Base-by-base conservation (phyloP, 495 filamentous ascomycete genomes). In the Xylaria nigripes region DNA sequence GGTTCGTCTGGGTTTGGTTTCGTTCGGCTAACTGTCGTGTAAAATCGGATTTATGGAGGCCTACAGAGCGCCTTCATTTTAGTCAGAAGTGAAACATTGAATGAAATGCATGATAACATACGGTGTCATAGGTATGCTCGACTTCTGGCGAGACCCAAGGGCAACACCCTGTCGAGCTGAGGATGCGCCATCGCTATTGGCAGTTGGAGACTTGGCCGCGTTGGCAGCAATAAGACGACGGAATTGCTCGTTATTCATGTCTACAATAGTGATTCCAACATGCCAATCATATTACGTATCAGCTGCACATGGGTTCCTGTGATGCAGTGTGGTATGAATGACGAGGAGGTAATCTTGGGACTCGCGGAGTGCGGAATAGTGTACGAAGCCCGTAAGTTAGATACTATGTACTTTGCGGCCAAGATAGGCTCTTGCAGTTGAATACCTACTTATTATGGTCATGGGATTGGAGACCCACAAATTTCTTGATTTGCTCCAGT, bases 161-260 rank as follows among this genome's bases (percentile, higher is more conserved):
- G 76, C 66, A 22, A 63, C 67, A 27, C 59, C 59, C 19, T 49
- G 68, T 24, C 55, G 66, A 45, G 62, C 61, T 58, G 51, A 63
- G 5, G 73, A 69, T 51, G 56, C 61, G 49, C 70, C 76, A 69
- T 72, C 67, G 54, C 60, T 65, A 59, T 50, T 56, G 47, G 42
- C 54, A 50, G 36, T 67, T 48, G 60, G 38, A 25, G 53, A 62
- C 61, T 74, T 78, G 40, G 64, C 58, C 8, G 68, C 53, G 32
- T 72, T 74, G 19, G 70, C 78, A 38, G 82, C 72, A 8, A 98
- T 65, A n/a, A 98, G 81, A 50, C 86, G 84, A 46, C 93, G 90
- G 66, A 98, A 98, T 66, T 98, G 89, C 16, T 87, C 80, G 79
- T 97, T 96, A 68, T 98, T 95, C 93, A 98, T 98, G 24, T 45